Base-by-base conservation (phyloP, 2,329 filamentous ascomycete species). In the Harringtonia aguacate region DNA sequence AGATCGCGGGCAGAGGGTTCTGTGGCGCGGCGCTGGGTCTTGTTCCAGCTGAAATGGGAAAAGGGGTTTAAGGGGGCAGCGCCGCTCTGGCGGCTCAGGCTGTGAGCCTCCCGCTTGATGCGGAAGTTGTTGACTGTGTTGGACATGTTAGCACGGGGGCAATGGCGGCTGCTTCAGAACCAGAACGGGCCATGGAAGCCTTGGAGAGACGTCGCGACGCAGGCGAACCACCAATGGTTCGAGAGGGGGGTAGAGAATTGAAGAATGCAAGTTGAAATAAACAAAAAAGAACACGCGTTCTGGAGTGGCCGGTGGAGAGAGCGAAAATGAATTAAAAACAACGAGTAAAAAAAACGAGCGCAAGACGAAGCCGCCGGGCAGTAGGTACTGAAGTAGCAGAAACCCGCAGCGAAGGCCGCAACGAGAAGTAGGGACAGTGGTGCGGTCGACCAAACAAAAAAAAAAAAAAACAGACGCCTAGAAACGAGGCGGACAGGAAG, bases 61-160 rank as follows among this genome's bases (percentile, higher is more conserved):
- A 72, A 72, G 8, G 64, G 65, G 27, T 69, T 71, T 60, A 62
- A 68, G 20, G 55, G 52, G 20, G 64, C 59, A 44, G 64, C 61
- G 40, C 55, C 50, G 43, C 59, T 58, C 30, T 61, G 56, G 45
- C 68, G 64, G 41, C 67, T 65, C 36, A 69, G 53, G 20, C 50
- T 58, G 47, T 67, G 65, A 46, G 70, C 70, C 46, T 61, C 56
- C 47, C 63, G 61, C 59, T 66, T 72, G 49, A 67, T 63, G 42
- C 57, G 59, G 52, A 61, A 67, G 35, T 61, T 57, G 50, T 73
- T 72, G 61, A 70, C 69, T 72, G 57, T 37, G n/a, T 24, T 13
- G 21, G 34, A 9, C 47, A 52, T 51, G 45, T 52, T 48, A 50
- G 50, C 38, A 14, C 13, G 27, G 22, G 15, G 28, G 36, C 34